Percentiles rank a stretch among this genome's conserved stretches.
Evolutionary conservation across 441 rosid species (phyloP).

Genomic region (Flueggea neowawraea): DNA sequence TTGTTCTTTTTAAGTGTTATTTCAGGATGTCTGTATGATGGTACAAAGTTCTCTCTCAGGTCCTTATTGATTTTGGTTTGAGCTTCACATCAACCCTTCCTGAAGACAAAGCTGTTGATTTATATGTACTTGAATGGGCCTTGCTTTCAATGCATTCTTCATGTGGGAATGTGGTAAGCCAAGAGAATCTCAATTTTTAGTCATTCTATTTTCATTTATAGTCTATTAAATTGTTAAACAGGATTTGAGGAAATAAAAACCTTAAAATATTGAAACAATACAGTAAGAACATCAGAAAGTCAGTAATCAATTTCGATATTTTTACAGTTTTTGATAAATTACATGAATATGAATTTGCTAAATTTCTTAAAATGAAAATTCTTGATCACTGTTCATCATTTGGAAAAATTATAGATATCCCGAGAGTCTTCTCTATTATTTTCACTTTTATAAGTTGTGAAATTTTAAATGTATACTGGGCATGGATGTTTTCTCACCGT

Average conservation of each 20-base stretch:
- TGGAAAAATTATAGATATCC: no score
- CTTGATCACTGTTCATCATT: no score
- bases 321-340: no score
- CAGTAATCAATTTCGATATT: no score
- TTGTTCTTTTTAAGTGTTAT: slow-evolving; percentile 3
- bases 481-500: slow-evolving; percentile 2
- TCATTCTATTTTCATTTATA: neutral
- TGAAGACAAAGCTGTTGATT: slow-evolving; percentile 93
- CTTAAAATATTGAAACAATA: no score
- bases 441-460: neutral
- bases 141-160: slow-evolving; percentile 92
- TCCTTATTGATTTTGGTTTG: slow-evolving; percentile 92
- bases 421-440: neutral
- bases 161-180: slow-evolving; percentile 91
- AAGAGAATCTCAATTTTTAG: neutral
- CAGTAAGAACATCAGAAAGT: no score
- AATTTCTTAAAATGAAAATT: no score
- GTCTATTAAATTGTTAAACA: neutral
- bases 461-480: slow-evolving; percentile 3
- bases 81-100: slow-evolving; percentile 91
- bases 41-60: slow-evolving; percentile 34
- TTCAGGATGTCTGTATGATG: slow-evolving; percentile 2
- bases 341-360: no score
- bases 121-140: slow-evolving; percentile 94
- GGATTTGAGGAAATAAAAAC: no score